These are phyloP conservation scores for Colletotrichum sp. DNA, from an alignment of 2,329 filamentous ascomycete species.

Conservation along the genomic window DNA sequence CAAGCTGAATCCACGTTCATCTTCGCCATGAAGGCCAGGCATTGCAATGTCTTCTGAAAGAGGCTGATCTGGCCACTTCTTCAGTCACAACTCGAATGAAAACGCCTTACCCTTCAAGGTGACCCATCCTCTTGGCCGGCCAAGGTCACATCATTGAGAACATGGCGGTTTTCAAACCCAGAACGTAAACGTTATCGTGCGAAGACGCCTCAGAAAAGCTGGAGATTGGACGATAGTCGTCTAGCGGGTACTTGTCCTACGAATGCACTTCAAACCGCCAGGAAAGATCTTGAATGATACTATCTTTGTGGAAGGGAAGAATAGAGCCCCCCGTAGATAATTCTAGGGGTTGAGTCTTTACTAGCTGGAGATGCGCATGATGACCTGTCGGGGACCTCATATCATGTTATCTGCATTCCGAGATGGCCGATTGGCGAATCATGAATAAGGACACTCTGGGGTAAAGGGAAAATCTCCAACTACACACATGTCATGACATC, in stretches of 20 bases:
- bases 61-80: neutral
- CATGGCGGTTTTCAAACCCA: neutral
- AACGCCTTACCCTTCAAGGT: neutral
- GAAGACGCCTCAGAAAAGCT: neutral
- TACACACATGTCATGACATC: neutral
- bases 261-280: neutral
- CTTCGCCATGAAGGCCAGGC: neutral
- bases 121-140: neutral
- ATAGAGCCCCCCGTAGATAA: too few species aligned
- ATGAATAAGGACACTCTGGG: accelerated
- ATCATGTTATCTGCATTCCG: neutral
- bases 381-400: neutral
- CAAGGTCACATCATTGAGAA: neutral
- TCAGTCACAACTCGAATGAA: neutral
- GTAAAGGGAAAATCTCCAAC: neutral
- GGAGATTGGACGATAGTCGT: neutral
- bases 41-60: neutral
- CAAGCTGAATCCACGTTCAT: neutral
- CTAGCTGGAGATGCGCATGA: neutral
- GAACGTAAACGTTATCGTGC: accelerated
- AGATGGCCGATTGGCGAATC: neutral
- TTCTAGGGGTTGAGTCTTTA: accelerated
- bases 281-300: neutral
- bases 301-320: neutral
- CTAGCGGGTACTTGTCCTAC: neutral